Evolutionary conservation across 208 protist genomes (phyloP).

Genomic region (Angomonas ambiguus): DNA sequence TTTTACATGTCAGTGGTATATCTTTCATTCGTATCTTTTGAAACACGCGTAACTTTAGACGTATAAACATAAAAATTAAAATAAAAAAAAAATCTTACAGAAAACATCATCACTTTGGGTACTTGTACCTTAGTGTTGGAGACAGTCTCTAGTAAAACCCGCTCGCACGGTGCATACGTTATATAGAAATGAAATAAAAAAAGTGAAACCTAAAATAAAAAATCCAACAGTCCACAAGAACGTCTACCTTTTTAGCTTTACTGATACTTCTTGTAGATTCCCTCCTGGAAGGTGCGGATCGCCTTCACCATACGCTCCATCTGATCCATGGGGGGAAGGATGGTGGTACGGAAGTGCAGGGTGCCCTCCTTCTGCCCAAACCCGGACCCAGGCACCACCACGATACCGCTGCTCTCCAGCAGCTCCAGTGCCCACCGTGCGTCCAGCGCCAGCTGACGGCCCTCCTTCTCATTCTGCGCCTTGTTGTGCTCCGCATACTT

Average conservation of each 20-base stretch:
- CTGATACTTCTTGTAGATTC: conserved; percentile 50
- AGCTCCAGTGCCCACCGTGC: conserved; percentile 95
- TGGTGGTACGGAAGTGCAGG: conserved; percentile 98
- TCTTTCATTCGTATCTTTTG: conserved; percentile 1
- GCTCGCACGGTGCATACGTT: too few species aligned
- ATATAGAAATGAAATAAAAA: not conserved
- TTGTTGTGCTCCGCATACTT: conserved; percentile 69
- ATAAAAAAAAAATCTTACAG: too few species aligned
- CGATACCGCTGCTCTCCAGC: conserved; percentile 94
- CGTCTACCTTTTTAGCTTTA: too few species aligned
- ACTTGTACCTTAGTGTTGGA: too few species aligned
- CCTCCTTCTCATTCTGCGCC: conserved; percentile 55
- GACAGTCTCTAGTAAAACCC: too few species aligned
- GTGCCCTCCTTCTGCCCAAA: conserved; percentile 96
- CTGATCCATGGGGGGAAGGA: conserved; percentile 96
- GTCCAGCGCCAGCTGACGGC: conserved; percentile 82
- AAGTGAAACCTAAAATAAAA: too few species aligned
- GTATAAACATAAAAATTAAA: too few species aligned
- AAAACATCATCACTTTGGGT: too few species aligned
- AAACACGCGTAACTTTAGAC: not conserved
- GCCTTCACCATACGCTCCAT: conserved; percentile 88
- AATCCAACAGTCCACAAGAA: too few species aligned
- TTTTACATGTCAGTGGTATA: too few species aligned
- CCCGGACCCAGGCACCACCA: conserved; percentile 94
- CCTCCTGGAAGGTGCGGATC: conserved; percentile 64